Percentiles rank a stretch among this genome's conserved stretches.
Conservation (phyloP, 2,329 filamentous ascomycete genomes). For the Atkinsonella texensis region DNA sequence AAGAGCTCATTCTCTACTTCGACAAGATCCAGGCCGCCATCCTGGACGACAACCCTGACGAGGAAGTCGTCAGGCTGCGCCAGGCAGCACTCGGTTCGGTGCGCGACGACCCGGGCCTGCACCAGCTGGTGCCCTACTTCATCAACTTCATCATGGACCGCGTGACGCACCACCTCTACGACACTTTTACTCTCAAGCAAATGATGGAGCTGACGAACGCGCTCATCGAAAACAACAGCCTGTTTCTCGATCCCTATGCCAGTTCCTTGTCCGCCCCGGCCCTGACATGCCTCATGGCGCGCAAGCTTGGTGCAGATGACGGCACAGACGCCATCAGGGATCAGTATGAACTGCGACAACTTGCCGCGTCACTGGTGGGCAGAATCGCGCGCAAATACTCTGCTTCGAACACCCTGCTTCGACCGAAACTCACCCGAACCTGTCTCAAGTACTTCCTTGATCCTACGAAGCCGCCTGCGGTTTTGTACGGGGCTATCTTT, state of each 20-base stretch:
- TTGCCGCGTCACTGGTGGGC: slow-evolving; percentile 71
- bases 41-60: slow-evolving; percentile 76
- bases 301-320: slow-evolving; percentile 56
- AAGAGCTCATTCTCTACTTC: slow-evolving; percentile 93
- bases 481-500: slow-evolving; percentile 79
- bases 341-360: slow-evolving; percentile 72
- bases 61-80: slow-evolving; percentile 59
- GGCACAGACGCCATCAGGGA: slow-evolving; percentile 41
- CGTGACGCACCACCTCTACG: slow-evolving; percentile 85
- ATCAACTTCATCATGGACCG: slow-evolving; percentile 93
- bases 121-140: slow-evolving; percentile 94
- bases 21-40: slow-evolving; percentile 87
- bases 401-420: slow-evolving; percentile 66
- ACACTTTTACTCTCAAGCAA: slow-evolving; percentile 76
- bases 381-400: slow-evolving; percentile 73
- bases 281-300: slow-evolving; percentile 73
- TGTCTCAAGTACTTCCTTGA: slow-evolving; percentile 90
- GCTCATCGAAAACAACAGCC: slow-evolving; percentile 68
- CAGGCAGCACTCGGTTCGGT: slow-evolving; percentile 78
- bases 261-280: slow-evolving; percentile 68
- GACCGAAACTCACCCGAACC: slow-evolving; percentile 80
- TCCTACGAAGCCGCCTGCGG: slow-evolving; percentile 66
- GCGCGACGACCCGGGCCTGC: slow-evolving; percentile 78
- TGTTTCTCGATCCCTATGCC: slow-evolving; percentile 56
- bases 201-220: slow-evolving; percentile 87